phyloP scores from a whole-genome alignment of 2,329 filamentous ascomycete genomes.

The Leptodontidium sp. region DNA sequence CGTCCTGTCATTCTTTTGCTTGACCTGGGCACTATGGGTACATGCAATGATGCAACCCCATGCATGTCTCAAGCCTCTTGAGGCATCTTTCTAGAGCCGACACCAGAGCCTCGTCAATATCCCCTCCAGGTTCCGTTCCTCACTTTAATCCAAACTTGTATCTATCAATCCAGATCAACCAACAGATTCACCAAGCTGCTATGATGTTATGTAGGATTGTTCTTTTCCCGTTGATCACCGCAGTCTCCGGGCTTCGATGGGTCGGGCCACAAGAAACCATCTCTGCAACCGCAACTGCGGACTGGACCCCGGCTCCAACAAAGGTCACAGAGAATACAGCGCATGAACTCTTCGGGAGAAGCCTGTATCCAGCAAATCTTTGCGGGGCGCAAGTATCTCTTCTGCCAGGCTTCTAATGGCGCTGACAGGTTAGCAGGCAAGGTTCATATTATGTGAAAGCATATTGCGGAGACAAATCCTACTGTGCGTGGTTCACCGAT shows the following conservation, averaged over 20 bases:
- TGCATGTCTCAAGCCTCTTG: not conserved
- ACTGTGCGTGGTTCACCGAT: slow-evolving; percentile 31
- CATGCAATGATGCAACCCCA: not conserved
- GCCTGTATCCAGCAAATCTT: slow-evolving; percentile 20
- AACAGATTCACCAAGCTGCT: not conserved
- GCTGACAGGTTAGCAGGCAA: slow-evolving; percentile 24
- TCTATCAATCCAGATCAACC: not conserved
- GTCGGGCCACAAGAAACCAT: slow-evolving; percentile 23
- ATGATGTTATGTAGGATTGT: not conserved
- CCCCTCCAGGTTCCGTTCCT: not conserved
- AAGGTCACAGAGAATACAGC: not conserved
- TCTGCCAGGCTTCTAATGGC: not conserved
- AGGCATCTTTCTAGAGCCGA: not conserved
- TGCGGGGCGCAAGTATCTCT: slow-evolving; percentile 24
- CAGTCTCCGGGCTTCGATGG: slow-evolving; percentile 24
- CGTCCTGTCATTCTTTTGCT: not conserved
- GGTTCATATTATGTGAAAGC: slow-evolving; percentile 15
- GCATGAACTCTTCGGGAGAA: slow-evolving; percentile 22
- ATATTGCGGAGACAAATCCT: slow-evolving; percentile 21
- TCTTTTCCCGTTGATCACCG: slow-evolving; percentile 8
- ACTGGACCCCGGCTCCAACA: slow-evolving; percentile 29
- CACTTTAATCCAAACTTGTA: not conserved
- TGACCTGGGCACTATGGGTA: not conserved
- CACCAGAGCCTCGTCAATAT: not conserved
- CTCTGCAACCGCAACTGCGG: slow-evolving; percentile 22